Conservation (phyloP, 2,329 filamentous ascomycete species). For the Thielaviopsis populi region DNA sequence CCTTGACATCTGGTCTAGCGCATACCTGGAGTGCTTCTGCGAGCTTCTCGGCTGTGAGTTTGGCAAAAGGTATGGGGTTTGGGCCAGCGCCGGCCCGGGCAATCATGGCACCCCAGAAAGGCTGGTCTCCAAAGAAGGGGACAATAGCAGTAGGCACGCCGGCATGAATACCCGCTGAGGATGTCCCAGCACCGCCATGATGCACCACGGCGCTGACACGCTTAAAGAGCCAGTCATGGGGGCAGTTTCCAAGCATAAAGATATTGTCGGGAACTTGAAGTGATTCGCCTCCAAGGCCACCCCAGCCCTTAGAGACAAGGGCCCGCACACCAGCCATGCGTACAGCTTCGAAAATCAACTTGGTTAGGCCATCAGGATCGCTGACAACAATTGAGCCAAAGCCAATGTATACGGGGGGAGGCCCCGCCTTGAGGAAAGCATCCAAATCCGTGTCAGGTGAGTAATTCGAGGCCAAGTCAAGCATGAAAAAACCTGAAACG, state of each 20-base stretch:
- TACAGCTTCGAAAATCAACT: slow-evolving; percentile 57
- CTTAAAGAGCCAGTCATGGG: slow-evolving; percentile 81
- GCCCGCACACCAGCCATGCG: slow-evolving; percentile 54
- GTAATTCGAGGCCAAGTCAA: slow-evolving; percentile 51
- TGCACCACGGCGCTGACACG: slow-evolving; percentile 71
- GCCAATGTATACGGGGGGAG: slow-evolving; percentile 65
- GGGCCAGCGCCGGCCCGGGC: slow-evolving; percentile 58
- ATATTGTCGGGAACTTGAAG: slow-evolving; percentile 57
- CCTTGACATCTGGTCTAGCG: slow-evolving; percentile 42
- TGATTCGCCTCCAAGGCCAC: slow-evolving; percentile 60
- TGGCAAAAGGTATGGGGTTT: slow-evolving; percentile 51
- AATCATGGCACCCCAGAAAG: slow-evolving; percentile 71
- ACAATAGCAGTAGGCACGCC: slow-evolving; percentile 71
- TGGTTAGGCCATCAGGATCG: slow-evolving; percentile 55
- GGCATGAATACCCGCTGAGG: slow-evolving; percentile 67
- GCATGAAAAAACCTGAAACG: slow-evolving; percentile 63
- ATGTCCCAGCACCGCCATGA: slow-evolving; percentile 78
- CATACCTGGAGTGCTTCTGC: slow-evolving; percentile 48
- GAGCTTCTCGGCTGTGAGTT: slow-evolving; percentile 50
- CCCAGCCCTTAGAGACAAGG: slow-evolving; percentile 78
- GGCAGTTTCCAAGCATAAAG: slow-evolving; percentile 71
- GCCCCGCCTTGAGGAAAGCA: slow-evolving; percentile 50
- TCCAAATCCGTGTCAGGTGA: slow-evolving; percentile 50
- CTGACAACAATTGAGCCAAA: slow-evolving; percentile 75
- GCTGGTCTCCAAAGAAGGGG: slow-evolving; percentile 76